Percentiles rank a stretch among this genome's conserved stretches.
phyloP scores from a whole-genome alignment of 2,329 filamentous ascomycete species.

The Aspergillus fructus region DNA sequence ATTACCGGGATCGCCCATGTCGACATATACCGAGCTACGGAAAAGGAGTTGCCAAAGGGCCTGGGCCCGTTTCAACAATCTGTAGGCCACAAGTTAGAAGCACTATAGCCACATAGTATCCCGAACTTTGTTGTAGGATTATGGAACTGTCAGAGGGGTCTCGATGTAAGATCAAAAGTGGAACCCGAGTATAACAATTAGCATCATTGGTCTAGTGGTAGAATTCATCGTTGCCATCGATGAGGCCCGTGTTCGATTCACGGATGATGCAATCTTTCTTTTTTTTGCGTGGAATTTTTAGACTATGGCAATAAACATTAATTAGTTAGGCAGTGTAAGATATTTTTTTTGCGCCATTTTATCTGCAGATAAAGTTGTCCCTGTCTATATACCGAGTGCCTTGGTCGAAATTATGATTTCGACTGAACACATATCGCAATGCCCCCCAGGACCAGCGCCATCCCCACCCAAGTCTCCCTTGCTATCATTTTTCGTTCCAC shows the following conservation, averaged over 20 bases:
- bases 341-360: background rate
- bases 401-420: conserved; percentile 28
- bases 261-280: conserved; percentile 40
- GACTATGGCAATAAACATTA: background rate
- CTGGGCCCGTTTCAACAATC: too few relatives aligned
- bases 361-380: background rate
- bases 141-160: background rate
- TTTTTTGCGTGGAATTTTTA: conserved; percentile 5
- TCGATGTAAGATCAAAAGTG: too few relatives aligned
- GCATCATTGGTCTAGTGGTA: conserved; percentile 49
- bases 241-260: conserved; percentile 50
- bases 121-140: background rate
- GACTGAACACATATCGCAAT: conserved; percentile 79
- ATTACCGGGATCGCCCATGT: too few relatives aligned
- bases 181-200: background rate
- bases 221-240: conserved; percentile 49
- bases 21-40: too few relatives aligned
- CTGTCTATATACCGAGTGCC: background rate
- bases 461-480: conserved; percentile 79
- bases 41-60: too few relatives aligned
- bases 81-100: too few relatives aligned
- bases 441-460: conserved; percentile 73
- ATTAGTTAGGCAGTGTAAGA: background rate
- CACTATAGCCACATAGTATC: too few relatives aligned
- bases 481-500: conserved; percentile 89